Conservation (phyloP, 2,329 filamentous ascomycete species). For the Trichoderma aggressivum region DNA sequence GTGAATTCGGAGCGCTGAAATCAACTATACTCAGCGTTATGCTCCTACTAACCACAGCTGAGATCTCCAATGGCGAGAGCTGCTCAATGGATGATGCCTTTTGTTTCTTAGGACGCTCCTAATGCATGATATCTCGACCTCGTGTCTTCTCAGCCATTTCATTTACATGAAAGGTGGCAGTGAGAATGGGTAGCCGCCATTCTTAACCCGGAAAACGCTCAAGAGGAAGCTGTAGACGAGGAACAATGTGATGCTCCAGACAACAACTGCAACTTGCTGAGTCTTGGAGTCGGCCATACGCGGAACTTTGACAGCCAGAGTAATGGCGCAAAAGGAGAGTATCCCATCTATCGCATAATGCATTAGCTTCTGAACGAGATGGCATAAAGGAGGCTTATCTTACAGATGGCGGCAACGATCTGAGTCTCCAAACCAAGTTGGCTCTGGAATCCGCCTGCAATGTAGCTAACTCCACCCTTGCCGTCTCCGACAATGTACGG, state of each 20-base stretch:
- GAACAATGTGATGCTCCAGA: constrained; percentile 75
- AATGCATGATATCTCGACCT: not conserved
- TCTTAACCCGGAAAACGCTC: constrained; percentile 92
- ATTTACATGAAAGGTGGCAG: constrained; percentile 76
- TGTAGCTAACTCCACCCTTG: constrained; percentile 81
- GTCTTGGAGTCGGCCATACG: constrained; percentile 71
- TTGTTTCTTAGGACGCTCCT: not conserved
- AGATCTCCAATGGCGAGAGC: not conserved
- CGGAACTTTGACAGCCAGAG: constrained; percentile 89
- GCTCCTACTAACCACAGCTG: not conserved
- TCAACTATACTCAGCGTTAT: not conserved
- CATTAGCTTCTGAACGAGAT: constrained; percentile 24
- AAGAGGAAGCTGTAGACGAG: constrained; percentile 90
- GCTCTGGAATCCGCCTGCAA: constrained; percentile 87
- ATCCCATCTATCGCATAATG: constrained; percentile 53
- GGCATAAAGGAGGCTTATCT: constrained; percentile 37
- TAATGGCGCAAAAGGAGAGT: constrained; percentile 85
- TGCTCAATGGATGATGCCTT: not conserved
- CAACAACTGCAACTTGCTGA: constrained; percentile 77
- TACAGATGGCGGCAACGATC: constrained; percentile 90
- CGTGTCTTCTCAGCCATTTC: not conserved
- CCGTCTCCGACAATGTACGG: constrained; percentile 88
- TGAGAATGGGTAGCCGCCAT: constrained; percentile 89
- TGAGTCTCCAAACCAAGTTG: constrained; percentile 95
- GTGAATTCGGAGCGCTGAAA: not conserved